Evolutionary conservation across 148 eudicot species (phyloP), one percentile per base, ranked within the genome.

Genomic region (Rhododendron griersonianum): DNA sequence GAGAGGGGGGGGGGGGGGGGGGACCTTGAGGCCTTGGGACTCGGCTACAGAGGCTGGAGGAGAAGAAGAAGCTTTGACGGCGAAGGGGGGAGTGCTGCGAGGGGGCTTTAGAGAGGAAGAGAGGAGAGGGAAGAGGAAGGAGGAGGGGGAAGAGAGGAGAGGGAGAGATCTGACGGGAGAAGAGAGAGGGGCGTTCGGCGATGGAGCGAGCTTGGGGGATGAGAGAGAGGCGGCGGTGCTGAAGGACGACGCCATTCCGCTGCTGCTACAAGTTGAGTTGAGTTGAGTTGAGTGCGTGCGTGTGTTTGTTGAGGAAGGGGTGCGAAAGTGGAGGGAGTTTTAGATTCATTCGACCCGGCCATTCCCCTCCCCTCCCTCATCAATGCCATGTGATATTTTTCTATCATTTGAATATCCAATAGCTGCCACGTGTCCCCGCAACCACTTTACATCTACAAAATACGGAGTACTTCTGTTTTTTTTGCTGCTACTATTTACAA

Each of bases 1-100:
- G 59, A 15, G 21, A 3, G 61, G 16, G 61, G 18, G 61, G 19
- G 18, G 11, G 35, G 10, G 15, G 61, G 15, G 61, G 4, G 15
- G 59, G 79, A 93, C 98, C 91, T 91, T 88, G 80, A 92, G 89
- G 82, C 92, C 91, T 16, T 89, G 89, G 47, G 93, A 87, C 28
- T 92, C 91, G 11, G 92, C 14, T 15, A 87, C 86, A 13, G 89
- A 55, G 8, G 91, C 84, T 55, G 92, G 83, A 35, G 88, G 45
- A 63, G 92, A n/a, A 37, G 94, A 91, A 82, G 95, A 88, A 67
- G 95, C 95, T 84, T 47, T 92, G 48, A 92, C 63, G 67, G 91
- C 11, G 81, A 87, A 69, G 10, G 65, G 33, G 35, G 88, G 75
- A 73, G 75, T 35, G 14, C 71, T 15, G 86, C 23, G 69, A 81